Evolutionary conservation across 2,329 filamentous ascomycete species (phyloP), one percentile per base, ranked within the genome.

Genomic region (Fusarium tuaranense): DNA sequence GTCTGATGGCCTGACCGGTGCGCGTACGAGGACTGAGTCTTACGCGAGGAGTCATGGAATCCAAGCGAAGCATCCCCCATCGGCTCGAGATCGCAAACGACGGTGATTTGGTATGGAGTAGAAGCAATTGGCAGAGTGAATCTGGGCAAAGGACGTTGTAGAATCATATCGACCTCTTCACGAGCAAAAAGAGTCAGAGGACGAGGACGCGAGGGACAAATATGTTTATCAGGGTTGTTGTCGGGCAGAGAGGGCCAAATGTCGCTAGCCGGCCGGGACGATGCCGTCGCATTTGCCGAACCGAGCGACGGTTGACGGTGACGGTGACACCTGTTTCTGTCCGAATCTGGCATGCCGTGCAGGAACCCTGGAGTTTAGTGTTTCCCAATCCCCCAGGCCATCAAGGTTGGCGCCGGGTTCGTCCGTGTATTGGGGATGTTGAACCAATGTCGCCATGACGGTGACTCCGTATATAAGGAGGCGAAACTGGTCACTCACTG

Each of bases 221-320:
- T 30, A 46, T n/a, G 68, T 48, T 76, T 76, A 76, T 76, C 73
- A 75, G 58, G 73, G 65, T 76, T 64, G 16, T 53, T 53, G 25
- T 53, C 18, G 46, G 46, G 46, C 16, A 27, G n/a, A 34, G 32
- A 34, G 32, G 13, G 8, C 14, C 20, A 13, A 34, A 51, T 74
- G 65, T 74, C 25, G 62, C 60, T 69, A 71, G 66, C 73, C 65
- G 70, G 55, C 46, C 59, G 62, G 67, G 63, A 63, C 61, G 58
- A 65, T 65, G 68, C 57, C 38, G 63, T 65, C 44, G 59, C 55
- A 67, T 62, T 74, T 67, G 44, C 70, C 70, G 70, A 75, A 68
- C 73, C 68, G 59, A 53, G 48, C 48, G 48, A 69, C 46, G 53
- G 70, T 27, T 27, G 67, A 44, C 64, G 58, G 30, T 22, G 38